Conservation (phyloP, 768 basidiomycete genomes). For the Ephemerocybe angulata region DNA sequence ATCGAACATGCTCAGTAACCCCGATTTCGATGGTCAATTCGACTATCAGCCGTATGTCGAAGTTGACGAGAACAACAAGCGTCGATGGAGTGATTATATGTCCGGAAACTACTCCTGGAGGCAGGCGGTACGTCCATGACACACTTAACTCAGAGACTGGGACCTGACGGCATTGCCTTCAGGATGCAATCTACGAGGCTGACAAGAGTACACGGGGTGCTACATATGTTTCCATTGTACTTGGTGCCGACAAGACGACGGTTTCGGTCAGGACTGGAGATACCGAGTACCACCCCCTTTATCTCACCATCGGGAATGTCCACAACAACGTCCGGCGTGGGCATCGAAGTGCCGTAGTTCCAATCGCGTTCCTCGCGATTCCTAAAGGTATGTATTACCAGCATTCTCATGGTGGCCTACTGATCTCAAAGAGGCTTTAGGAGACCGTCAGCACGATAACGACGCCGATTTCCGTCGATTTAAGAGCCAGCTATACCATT, state of each 20-base stretch:
- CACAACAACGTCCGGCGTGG: constrained; percentile 29
- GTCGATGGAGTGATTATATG: constrained; percentile 34
- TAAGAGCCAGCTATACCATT: constrained; percentile 9
- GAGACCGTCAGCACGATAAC: constrained; percentile 4
- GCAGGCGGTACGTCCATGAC: constrained; percentile 29
- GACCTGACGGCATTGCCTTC: neutral
- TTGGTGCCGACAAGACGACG: constrained; percentile 36
- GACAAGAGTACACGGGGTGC: constrained; percentile 23
- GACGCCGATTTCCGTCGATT: constrained; percentile 9
- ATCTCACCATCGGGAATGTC: constrained; percentile 30
- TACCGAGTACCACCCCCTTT: constrained; percentile 35
- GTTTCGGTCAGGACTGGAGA: constrained; percentile 36
- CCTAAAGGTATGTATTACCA: constrained; percentile 15
- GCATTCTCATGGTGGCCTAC: neutral
- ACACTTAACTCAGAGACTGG: neutral
- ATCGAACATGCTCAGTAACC: constrained; percentile 29
- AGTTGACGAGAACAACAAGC: constrained; percentile 15
- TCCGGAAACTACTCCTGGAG: constrained; percentile 37
- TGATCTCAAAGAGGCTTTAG: neutral
- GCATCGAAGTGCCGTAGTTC: constrained; percentile 27
- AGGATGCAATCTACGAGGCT: constrained; percentile 25
- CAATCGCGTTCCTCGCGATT: constrained; percentile 29
- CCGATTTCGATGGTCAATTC: constrained; percentile 30
- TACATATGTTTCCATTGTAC: constrained; percentile 29
- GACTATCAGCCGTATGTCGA: constrained; percentile 23